Evolutionary conservation across 2,329 filamentous ascomycete genomes (phyloP), one percentile per base, ranked within the genome.

Genomic region (Neonectria coccinea): DNA sequence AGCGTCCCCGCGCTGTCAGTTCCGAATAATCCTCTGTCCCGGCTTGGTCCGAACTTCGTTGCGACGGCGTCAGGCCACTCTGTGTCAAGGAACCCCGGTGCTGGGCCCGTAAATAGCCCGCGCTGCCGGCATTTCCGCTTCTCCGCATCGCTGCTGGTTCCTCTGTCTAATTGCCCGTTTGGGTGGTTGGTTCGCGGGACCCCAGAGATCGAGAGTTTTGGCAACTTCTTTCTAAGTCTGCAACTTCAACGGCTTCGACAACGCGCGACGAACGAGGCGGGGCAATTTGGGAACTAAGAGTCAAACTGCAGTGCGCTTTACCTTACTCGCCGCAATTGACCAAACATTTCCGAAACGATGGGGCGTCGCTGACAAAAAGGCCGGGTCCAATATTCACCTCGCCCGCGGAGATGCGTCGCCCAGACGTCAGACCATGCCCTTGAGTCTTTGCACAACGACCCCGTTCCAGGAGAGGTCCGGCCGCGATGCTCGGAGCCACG

Each of bases 351-450:
- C 7, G 25, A 20, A 9, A 18, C 48, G 27, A 33, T 22, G 29
- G 7, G 48, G 12, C 5, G 27, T 18, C 10, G 27, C 48, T 51
- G 48, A 51, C 48, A 33, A 51, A 51, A 25, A 51, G 11, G n/a
- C 29, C 8, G 22, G 48, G 48, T 22, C 27, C 31, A 18, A 50
- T 48, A 39, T 45, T 20, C 16, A 42, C 56, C 50, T 51, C 45
- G 7, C 61, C 72, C 72, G 72, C 72, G 72, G 72, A 74, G 72
- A 74, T 74, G 61, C 65, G 29, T 36, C 55, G 51, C 52, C 57
- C 68, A 70, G 53, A 61, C 57, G 64, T 74, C 70, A 70, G 72
- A 59, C 72, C 72, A 74, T 56, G 58, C 56, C 16, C 22, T 18
- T 62, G 44, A 54, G 59, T 45, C 62, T 59, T 59, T 69, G 58